Evolutionary conservation across 768 basidiomycete species (phyloP).

Genomic region (Tricholoma saponaceum): DNA sequence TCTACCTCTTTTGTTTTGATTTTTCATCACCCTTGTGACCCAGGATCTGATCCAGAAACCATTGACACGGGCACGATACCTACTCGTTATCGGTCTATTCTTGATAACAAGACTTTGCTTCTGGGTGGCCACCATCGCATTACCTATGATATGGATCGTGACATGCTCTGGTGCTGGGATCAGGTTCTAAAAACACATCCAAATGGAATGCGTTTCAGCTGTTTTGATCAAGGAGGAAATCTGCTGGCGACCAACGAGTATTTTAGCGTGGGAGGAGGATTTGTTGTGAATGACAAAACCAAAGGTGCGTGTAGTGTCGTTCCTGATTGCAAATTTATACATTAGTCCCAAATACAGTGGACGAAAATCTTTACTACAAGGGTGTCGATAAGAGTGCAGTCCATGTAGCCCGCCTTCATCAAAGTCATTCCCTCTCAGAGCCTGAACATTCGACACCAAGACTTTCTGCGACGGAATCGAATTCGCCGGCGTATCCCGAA

Average conservation of each 20-base stretch:
- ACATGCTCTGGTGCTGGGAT: constrained; percentile 93
- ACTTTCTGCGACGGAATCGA: neutral
- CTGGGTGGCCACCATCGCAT: constrained; percentile 77
- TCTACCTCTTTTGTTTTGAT: neutral
- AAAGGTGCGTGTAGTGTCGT: constrained; percentile 46
- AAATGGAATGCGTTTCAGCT: constrained; percentile 92
- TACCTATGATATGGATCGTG: constrained; percentile 80
- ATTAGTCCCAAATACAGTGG: constrained; percentile 41
- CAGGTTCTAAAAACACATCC: constrained; percentile 86
- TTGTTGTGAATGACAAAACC: constrained; percentile 93
- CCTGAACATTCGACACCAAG: constrained; percentile 13
- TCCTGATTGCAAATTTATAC: neutral
- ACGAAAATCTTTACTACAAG: constrained; percentile 95
- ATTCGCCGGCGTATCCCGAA: neutral
- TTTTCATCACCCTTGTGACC: neutral
- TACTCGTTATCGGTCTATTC: constrained; percentile 67
- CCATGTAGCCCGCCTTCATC: constrained; percentile 75
- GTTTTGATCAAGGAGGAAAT: constrained; percentile 76
- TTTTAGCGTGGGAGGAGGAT: constrained; percentile 91
- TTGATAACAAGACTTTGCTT: constrained; percentile 58
- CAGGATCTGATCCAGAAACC: constrained; percentile 87
- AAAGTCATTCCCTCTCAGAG: constrained; percentile 45
- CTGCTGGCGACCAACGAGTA: constrained; percentile 94
- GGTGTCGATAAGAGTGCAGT: constrained; percentile 80
- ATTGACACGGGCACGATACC: constrained; percentile 85